Percentiles rank a stretch among this genome's conserved stretches.
phyloP scores from a whole-genome alignment of 2,329 filamentous ascomycete genomes.

The Aspergillus caelatus region DNA sequence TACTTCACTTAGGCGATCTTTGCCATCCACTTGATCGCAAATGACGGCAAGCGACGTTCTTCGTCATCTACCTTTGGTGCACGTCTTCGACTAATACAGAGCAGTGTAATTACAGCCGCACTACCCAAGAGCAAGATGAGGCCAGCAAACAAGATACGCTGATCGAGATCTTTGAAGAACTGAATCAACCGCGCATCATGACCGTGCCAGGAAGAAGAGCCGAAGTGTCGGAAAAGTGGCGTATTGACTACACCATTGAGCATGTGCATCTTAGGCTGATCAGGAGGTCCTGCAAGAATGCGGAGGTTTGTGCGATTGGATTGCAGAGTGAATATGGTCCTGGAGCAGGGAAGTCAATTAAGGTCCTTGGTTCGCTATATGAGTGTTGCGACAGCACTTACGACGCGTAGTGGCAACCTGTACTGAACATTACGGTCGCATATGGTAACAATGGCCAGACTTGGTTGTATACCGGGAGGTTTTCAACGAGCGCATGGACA shows the following conservation, averaged over 20 bases:
- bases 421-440: conserved; percentile 49
- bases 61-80: not conserved
- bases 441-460: conserved; percentile 47
- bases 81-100: not conserved
- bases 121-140: not conserved
- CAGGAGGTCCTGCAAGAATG: conserved; percentile 38
- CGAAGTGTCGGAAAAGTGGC: conserved; percentile 46
- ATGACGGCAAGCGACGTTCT: not conserved
- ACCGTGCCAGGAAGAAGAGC: conserved; percentile 48
- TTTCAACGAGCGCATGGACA: conserved; percentile 36
- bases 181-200: conserved; percentile 34
- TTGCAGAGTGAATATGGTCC: conserved; percentile 43
- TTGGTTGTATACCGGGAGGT: conserved; percentile 39
- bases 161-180: conserved; percentile 12
- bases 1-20: not conserved
- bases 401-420: conserved; percentile 48
- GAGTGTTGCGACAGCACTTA: conserved; percentile 18
- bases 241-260: conserved; percentile 45
- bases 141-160: not conserved
- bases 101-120: not conserved
- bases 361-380: too few species aligned
- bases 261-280: conserved; percentile 36
- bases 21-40: not conserved
- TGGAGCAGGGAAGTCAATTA: not conserved
- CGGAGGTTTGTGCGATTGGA: conserved; percentile 35